Evolutionary conservation across 495 filamentous ascomycete genomes (phyloP).

Genomic region (Annulohypoxylon maeteangense): DNA sequence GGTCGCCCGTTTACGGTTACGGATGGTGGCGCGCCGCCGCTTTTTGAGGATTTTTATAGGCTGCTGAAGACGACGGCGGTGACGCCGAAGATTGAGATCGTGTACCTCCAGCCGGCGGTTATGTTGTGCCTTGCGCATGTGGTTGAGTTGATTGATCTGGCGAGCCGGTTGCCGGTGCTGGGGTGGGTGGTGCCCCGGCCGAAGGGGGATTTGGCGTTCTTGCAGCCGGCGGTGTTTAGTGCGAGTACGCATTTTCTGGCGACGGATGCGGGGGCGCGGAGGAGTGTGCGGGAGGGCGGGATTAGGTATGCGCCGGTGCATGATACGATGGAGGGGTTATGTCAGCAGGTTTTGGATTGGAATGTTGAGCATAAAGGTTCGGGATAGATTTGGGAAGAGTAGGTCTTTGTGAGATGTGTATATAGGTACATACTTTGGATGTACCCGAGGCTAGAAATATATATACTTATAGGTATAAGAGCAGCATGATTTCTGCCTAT

Average conservation of each 20-base stretch:
- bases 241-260: slow-evolving; percentile 57
- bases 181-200: slow-evolving; percentile 51
- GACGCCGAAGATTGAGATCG: slow-evolving; percentile 47
- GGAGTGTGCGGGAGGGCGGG: slow-evolving; percentile 60
- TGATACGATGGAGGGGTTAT: slow-evolving; percentile 63
- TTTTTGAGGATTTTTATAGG: slow-evolving; percentile 50
- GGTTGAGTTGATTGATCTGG: slow-evolving; percentile 54
- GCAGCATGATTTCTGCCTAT: too few relatives aligned
- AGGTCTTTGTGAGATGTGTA: not conserved
- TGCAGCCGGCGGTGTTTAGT: slow-evolving; percentile 63
- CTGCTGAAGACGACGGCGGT: slow-evolving; percentile 30
- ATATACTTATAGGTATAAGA: not conserved
- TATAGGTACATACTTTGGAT: not conserved
- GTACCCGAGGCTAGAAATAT: too few relatives aligned
- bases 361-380: slow-evolving; percentile 49
- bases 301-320: slow-evolving; percentile 60
- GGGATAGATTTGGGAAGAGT: not conserved
- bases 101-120: slow-evolving; percentile 54
- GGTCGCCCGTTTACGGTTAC: slow-evolving; percentile 57
- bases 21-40: slow-evolving; percentile 50
- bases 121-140: slow-evolving; percentile 60
- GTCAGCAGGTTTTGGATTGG: slow-evolving; percentile 62
- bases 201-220: slow-evolving; percentile 49
- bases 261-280: slow-evolving; percentile 60
- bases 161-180: slow-evolving; percentile 53